These are phyloP conservation scores for Nakaseomyces kungkrabaensis DNA, from an alignment of 1,139 yeast species.

Conservation along the genomic window DNA sequence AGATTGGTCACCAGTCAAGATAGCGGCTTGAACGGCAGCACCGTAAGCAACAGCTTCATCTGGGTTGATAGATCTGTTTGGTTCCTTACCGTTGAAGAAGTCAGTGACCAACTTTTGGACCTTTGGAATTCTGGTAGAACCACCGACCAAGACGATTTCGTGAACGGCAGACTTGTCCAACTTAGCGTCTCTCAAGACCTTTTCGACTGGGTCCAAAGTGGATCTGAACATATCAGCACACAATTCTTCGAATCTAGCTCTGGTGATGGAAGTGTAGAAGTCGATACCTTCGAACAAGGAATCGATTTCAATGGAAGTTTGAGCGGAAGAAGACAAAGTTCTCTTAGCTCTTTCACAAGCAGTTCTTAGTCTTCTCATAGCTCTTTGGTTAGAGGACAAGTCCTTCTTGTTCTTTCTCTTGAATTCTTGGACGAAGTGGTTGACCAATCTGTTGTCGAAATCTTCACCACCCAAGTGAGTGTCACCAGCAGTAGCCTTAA, in stretches of 20 bases:
- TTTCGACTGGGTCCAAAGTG: conserved; percentile 77
- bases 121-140: conserved; percentile 92
- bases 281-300: conserved; percentile 92
- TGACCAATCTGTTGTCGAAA: conserved; percentile 74
- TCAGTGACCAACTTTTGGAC: conserved; percentile 78
- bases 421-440: conserved; percentile 71
- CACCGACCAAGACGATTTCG: conserved; percentile 85
- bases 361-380: conserved; percentile 79
- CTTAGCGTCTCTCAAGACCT: conserved; percentile 75
- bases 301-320: conserved; percentile 82
- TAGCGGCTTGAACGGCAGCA: conserved; percentile 97
- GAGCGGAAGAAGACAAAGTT: conserved; percentile 77
- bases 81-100: conserved; percentile 85
- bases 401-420: conserved; percentile 78
- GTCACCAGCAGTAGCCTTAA: conserved; percentile 99
- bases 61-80: conserved; percentile 82
- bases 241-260: conserved; percentile 87
- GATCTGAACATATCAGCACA: conserved; percentile 79
- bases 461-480: conserved; percentile 65
- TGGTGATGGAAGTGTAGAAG: conserved; percentile 72
- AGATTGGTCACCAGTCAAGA: conserved; percentile 62
- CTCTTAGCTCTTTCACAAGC: conserved; percentile 92
- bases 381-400: conserved; percentile 66
- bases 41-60: conserved; percentile 98
- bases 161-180: conserved; percentile 69